Conservation (phyloP, 1,284 basidiomycete genomes). For the Irpex lacteus region DNA sequence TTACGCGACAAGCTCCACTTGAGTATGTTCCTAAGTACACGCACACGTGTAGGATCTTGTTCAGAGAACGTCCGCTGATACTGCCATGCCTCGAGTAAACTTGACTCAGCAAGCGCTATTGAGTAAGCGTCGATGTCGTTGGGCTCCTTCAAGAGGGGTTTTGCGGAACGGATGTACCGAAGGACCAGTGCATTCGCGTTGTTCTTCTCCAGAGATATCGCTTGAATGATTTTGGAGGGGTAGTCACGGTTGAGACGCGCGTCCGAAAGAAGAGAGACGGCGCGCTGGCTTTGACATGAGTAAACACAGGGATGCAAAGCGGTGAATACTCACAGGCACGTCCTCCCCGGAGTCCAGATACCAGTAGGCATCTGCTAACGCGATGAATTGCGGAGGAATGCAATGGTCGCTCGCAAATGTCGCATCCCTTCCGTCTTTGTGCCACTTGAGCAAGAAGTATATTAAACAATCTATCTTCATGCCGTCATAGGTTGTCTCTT, state of each 20-base stretch:
- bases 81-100: slow-evolving; percentile 67
- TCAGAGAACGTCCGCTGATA: slow-evolving; percentile 70
- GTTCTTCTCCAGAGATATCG: slow-evolving; percentile 50
- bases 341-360: slow-evolving; percentile 66
- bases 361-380: slow-evolving; percentile 79
- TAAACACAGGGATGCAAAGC: not conserved
- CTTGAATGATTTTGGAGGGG: slow-evolving; percentile 70
- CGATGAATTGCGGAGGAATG: slow-evolving; percentile 70
- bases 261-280: slow-evolving; percentile 69
- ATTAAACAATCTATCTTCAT: slow-evolving; percentile 77
- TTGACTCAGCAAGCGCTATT: slow-evolving; percentile 60
- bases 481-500: slow-evolving; percentile 58
- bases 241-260: slow-evolving; percentile 71
- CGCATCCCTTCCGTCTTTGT: slow-evolving; percentile 58
- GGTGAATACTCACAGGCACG: slow-evolving; percentile 46
- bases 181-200: slow-evolving; percentile 55
- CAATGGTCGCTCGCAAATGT: slow-evolving; percentile 51
- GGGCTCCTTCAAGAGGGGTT: slow-evolving; percentile 63
- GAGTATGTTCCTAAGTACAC: slow-evolving; percentile 59
- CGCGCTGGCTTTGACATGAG: slow-evolving; percentile 40
- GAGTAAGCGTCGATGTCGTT: slow-evolving; percentile 67
- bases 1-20: slow-evolving; percentile 67
- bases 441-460: slow-evolving; percentile 76
- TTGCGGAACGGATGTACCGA: slow-evolving; percentile 66
- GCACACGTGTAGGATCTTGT: slow-evolving; percentile 43